Evolutionary conservation across 1,284 basidiomycete genomes (phyloP), one percentile per base, ranked within the genome.

Genomic region (Wallemia hederae): DNA sequence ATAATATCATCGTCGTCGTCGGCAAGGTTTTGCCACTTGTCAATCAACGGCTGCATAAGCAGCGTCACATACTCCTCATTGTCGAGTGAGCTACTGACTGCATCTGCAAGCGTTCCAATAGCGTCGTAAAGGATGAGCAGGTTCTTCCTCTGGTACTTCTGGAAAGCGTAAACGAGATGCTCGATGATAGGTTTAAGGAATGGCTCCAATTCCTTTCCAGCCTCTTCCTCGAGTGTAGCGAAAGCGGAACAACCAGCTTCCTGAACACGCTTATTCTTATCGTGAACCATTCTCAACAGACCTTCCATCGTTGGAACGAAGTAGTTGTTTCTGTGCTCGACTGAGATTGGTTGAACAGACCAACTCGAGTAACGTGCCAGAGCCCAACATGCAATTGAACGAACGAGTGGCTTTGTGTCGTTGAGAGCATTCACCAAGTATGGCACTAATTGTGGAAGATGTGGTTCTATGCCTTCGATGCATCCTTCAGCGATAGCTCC

Each of bases 141-240:
- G 70, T 99, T 99, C 79, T 98, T 98, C 71, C 96, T 90, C 70
- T 99, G 92, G 70, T 99, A 99, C 73, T 94, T 96, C 64, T 86
- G 81, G 71, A 98, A 98, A 0, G 94, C 94, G 65, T 86, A 82
- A 24, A 96, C 91, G 61, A 99, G 77, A 70, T 96, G 96, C 62
- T 84, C 82, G 60, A 99, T 76, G 60, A 99, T 87, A 0, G 92
- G 91, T 66, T 92, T 88, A 17, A 98, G 80, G 74, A 84, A 98
- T 0, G 92, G 94, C 19, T 81, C 83, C 59, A 99, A 80, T 67
- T 85, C 85, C 1, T 77, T 70, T 1, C 89, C 91, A 0, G 92
- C 94, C 71, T 97, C 94, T 73, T 99, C 94, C 72, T 98, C 94
- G 14, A 98, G 78, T 7, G 94, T 98, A 1, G 94, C 94, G 69